Conservation (phyloP, 371 early-diverging fungal genomes). For the Catenaria anguillulae region DNA sequence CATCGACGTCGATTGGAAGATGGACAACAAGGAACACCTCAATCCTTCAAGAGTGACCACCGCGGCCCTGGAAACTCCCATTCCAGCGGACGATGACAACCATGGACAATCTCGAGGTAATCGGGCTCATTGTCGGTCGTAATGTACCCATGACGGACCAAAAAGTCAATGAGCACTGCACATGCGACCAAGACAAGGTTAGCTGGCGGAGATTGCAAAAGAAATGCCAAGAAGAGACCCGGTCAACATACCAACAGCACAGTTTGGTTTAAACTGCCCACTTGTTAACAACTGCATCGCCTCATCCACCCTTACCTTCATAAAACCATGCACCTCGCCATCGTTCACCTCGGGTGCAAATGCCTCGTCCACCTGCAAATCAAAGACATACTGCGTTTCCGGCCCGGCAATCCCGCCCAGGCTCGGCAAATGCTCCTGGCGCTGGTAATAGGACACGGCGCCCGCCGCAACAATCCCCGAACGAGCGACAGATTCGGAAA, state of each 20-base stretch:
- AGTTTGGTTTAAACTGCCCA: slow-evolving; percentile 76
- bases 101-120: slow-evolving; percentile 48
- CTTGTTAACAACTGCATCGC: slow-evolving; percentile 30
- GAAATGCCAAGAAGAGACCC: not conserved
- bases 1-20: too few species aligned
- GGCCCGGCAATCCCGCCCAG: slow-evolving; percentile 9
- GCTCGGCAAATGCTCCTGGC: not conserved
- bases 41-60: too few species aligned
- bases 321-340: slow-evolving; percentile 79
- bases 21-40: too few species aligned
- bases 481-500: slow-evolving; percentile 38
- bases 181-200: too few species aligned
- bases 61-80: slow-evolving; percentile 51
- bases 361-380: slow-evolving; percentile 50
- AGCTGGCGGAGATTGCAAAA: not conserved
- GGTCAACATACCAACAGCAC: slow-evolving; percentile 44
- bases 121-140: slow-evolving; percentile 67
- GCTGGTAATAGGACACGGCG: not conserved
- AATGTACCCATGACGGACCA: slow-evolving; percentile 58
- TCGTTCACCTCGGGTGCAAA: slow-evolving; percentile 59
- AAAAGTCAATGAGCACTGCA: slow-evolving; percentile 64
- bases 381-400: slow-evolving; percentile 55
- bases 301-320: slow-evolving; percentile 53
- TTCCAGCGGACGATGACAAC: slow-evolving; percentile 39
- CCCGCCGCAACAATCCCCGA: slow-evolving; percentile 7